Evolutionary conservation across 768 basidiomycete species (phyloP).

Genomic region (Lyophyllum decastes): DNA sequence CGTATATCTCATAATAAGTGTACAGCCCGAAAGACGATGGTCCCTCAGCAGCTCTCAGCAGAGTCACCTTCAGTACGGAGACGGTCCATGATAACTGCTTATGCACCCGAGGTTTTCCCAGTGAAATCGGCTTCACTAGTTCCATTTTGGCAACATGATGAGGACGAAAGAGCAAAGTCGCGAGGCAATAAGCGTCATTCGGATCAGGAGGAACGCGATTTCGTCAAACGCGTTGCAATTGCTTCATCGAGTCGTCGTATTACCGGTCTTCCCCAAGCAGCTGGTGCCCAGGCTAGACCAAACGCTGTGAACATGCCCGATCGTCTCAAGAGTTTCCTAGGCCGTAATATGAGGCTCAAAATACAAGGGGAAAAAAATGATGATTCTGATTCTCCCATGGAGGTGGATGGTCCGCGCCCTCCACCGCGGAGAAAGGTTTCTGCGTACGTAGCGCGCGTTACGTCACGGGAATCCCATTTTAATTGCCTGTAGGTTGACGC

Average conservation of each 20-base stretch:
- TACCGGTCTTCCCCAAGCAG: not conserved
- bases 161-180: constrained; percentile 12
- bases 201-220: constrained; percentile 10
- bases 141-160: constrained; percentile 19
- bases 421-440: not conserved
- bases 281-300: not conserved
- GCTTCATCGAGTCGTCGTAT: constrained; percentile 4
- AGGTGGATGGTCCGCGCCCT: constrained; percentile 3
- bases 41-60: not conserved
- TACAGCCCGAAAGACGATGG: constrained; percentile 8
- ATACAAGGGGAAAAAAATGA: constrained; percentile 6
- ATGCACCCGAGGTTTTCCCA: not conserved
- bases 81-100: constrained; percentile 10
- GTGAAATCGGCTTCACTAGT: constrained; percentile 11
- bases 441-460: not conserved
- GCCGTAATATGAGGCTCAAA: constrained; percentile 12
- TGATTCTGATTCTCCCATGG: constrained; percentile 13
- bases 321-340: constrained; percentile 4
- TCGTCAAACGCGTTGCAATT: constrained; percentile 14
- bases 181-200: constrained; percentile 3
- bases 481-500: constrained; percentile 1
- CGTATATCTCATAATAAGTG: not conserved
- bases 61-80: constrained; percentile 7
- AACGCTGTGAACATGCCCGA: not conserved
- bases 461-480: not conserved